phyloP scores from a whole-genome alignment of 768 basidiomycete species.

The Cyathus striatus region DNA sequence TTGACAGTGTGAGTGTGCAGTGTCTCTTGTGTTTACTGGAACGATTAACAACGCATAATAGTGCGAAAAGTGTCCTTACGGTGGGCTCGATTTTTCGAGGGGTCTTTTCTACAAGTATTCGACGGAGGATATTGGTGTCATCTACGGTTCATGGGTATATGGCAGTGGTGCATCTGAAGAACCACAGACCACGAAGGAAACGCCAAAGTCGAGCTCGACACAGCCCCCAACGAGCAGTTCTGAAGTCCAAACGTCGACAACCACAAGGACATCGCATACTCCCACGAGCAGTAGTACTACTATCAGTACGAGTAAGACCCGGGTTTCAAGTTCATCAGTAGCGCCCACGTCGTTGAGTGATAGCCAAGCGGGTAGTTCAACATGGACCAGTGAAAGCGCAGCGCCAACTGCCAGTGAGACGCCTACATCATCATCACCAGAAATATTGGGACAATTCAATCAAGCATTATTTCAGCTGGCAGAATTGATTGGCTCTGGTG shows the following conservation, averaged over 20 bases:
- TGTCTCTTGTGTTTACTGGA: not conserved
- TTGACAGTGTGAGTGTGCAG: constrained; percentile 38
- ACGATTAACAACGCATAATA: constrained; percentile 3
- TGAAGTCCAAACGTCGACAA: constrained; percentile 2
- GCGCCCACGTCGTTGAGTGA: not conserved
- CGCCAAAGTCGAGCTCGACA: constrained; percentile 9
- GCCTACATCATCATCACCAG: not conserved
- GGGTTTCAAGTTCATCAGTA: not conserved
- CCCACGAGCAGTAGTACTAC: constrained; percentile 6
- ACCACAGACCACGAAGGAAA: constrained; percentile 9
- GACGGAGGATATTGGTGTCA: constrained; percentile 34
- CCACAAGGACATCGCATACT: constrained; percentile 5
- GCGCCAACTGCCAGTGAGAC: not conserved
- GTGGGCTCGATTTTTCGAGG: constrained; percentile 56
- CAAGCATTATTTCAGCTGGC: not conserved
- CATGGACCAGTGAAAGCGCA: not conserved
- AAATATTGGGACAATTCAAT: not conserved
- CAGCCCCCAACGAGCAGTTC: constrained; percentile 2
- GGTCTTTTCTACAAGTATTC: constrained; percentile 59
- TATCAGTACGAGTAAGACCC: too few relatives aligned
- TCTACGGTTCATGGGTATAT: constrained; percentile 54
- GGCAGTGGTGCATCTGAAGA: constrained; percentile 13
- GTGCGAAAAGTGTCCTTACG: constrained; percentile 43
- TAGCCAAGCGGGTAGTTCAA: not conserved
- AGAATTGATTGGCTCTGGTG: not conserved